phyloP scores from a whole-genome alignment of 2,329 filamentous ascomycete species.

The Fusarium falciforme region DNA sequence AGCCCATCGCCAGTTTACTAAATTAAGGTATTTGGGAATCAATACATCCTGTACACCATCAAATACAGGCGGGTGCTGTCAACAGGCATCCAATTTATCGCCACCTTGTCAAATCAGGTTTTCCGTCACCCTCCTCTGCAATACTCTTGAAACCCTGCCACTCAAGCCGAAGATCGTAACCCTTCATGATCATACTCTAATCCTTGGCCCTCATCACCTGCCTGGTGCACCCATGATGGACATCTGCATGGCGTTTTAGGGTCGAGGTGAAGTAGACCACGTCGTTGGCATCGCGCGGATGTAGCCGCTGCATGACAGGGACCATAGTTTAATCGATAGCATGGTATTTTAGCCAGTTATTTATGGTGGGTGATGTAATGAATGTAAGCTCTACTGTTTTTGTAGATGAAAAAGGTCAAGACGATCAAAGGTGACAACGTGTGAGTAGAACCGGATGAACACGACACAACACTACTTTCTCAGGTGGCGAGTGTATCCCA shows the following conservation, averaged over 20 bases:
- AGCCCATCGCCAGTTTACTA: neutral
- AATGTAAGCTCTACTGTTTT: constrained; percentile 39
- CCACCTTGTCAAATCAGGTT: neutral
- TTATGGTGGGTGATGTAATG: constrained; percentile 45
- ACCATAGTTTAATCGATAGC: constrained; percentile 48
- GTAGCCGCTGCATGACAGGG: constrained; percentile 41
- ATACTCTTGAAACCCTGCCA: constrained; percentile 21
- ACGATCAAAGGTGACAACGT: constrained; percentile 37
- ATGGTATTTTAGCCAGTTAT: constrained; percentile 48
- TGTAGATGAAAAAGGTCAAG: constrained; percentile 60
- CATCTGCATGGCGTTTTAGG: constrained; percentile 45
- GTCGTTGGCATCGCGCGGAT: neutral
- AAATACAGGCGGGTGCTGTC: neutral
- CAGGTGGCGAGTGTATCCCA: neutral
- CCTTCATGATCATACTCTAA: constrained; percentile 24
- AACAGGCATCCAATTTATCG: neutral
- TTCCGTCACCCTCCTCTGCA: neutral
- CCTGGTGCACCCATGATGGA: constrained; percentile 27
- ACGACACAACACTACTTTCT: neutral
- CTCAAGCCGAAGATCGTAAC: constrained; percentile 26
- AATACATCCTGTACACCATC: neutral
- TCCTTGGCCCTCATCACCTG: constrained; percentile 31
- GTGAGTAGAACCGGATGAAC: constrained; percentile 4
- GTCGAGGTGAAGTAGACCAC: constrained; percentile 11
- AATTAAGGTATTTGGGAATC: neutral